Evolutionary conservation across 805 yeast genomes (phyloP).

Genomic region (Starmerella floris): DNA sequence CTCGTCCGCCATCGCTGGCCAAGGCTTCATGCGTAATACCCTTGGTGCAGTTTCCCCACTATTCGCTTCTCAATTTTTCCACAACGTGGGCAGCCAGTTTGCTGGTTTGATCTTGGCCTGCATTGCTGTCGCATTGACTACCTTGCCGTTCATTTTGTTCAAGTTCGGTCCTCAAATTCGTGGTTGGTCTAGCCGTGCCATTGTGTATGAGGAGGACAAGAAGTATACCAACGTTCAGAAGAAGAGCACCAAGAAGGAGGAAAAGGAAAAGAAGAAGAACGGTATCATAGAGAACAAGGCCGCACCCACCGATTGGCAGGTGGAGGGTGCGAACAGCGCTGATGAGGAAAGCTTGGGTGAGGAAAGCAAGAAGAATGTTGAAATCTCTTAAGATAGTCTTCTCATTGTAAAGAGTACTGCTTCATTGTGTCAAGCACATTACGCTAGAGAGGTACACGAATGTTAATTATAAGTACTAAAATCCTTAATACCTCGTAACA

Average conservation of each 20-base stretch:
- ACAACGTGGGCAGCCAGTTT: constrained; percentile 60
- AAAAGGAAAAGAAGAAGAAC: constrained; percentile 2
- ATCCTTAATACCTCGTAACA: too few species aligned
- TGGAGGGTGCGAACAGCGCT: constrained; percentile 4
- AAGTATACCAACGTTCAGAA: not conserved
- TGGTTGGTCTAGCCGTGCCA: constrained; percentile 28
- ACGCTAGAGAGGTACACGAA: too few species aligned
- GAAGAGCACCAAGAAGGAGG: not conserved
- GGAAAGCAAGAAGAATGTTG: constrained; percentile 16
- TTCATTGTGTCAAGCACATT: too few species aligned
- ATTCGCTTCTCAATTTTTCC: constrained; percentile 74
- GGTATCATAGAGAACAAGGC: constrained; percentile 7
- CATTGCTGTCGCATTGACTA: constrained; percentile 14
- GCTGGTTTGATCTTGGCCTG: constrained; percentile 48
- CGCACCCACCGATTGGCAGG: constrained; percentile 4
- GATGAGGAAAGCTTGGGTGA: constrained; percentile 6
- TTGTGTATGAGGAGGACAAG: constrained; percentile 12
- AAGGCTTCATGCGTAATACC: constrained; percentile 62
- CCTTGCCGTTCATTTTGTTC: constrained; percentile 19
- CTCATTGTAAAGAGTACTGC: not conserved
- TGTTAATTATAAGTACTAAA: too few species aligned
- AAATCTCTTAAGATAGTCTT: constrained; percentile 8
- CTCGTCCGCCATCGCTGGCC: constrained; percentile 85
- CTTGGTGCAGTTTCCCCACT: constrained; percentile 72
- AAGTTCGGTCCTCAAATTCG: constrained; percentile 27